Evolutionary conservation across 306 rosid species (phyloP).

Genomic region (Vigna trinervia): DNA sequence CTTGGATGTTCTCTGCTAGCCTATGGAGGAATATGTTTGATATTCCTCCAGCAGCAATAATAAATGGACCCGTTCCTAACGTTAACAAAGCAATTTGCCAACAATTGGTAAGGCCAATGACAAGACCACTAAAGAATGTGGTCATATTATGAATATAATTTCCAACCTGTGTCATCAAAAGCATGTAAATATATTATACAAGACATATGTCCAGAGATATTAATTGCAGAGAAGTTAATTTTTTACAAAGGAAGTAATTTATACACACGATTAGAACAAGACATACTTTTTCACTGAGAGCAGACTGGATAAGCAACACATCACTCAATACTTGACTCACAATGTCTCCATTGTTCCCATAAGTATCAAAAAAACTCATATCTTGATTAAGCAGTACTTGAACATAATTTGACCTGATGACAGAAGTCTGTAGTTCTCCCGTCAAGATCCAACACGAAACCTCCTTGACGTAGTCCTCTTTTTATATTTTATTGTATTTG

Average conservation of each 20-base stretch:
- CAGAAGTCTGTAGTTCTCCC: constrained; percentile 99
- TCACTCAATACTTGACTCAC: constrained; percentile 99
- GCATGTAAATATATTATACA: constrained; percentile 28
- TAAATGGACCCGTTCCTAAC: constrained; percentile 94
- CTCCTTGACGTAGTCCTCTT: constrained; percentile 46
- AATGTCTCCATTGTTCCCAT: constrained; percentile 98
- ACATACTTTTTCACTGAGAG: constrained; percentile 96
- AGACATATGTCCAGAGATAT: neutral
- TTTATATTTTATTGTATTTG: too few species aligned
- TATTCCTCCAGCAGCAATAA: constrained; percentile 99
- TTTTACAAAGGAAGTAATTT: constrained; percentile 10
- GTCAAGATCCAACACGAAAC: constrained; percentile 99
- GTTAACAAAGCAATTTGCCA: constrained; percentile 98
- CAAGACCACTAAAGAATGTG: constrained; percentile 96
- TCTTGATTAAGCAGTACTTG: constrained; percentile 95
- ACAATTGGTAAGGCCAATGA: constrained; percentile 91
- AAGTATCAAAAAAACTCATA: constrained; percentile 99
- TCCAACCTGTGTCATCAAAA: constrained; percentile 76
- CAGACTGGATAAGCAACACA: constrained; percentile 97
- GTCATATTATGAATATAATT: constrained; percentile 99
- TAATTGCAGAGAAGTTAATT: constrained; percentile 23
- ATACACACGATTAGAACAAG: neutral
- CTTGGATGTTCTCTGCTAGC: constrained; percentile 99
- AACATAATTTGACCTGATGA: constrained; percentile 92
- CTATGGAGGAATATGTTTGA: constrained; percentile 98